A percentile compares a stretch with the other conserved stretches of the same genome.
Evolutionary conservation across 1,284 basidiomycete species (phyloP).

Genomic region (Sparassis latifolia): DNA sequence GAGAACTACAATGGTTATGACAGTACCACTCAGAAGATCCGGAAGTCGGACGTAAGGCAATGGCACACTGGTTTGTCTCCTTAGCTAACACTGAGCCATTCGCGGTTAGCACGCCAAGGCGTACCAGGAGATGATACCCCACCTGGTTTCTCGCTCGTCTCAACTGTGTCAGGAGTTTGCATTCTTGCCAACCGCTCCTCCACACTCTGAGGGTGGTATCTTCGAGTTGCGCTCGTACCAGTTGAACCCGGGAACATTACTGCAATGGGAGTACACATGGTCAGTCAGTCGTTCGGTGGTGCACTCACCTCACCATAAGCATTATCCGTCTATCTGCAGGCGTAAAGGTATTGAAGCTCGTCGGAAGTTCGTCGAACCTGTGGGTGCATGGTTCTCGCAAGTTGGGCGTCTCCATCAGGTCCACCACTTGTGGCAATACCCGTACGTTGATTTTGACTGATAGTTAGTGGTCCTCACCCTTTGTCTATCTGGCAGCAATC

Average conservation of each 20-base stretch:
- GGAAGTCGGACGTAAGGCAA: conserved; percentile 48
- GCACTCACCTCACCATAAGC: neutral
- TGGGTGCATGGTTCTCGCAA: conserved; percentile 94
- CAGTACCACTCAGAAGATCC: conserved; percentile 55
- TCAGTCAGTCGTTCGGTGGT: conserved; percentile 26
- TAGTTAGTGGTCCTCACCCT: conserved; percentile 6
- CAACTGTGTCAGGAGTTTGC: conserved; percentile 92
- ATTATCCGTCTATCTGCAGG: conserved; percentile 35
- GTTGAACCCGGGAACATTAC: conserved; percentile 74
- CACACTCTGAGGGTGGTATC: conserved; percentile 78
- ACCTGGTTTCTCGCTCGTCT: conserved; percentile 60
- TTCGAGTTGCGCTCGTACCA: conserved; percentile 90
- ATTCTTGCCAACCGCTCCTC: conserved; percentile 86
- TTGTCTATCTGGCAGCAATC: conserved; percentile 39
- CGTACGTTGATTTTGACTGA: conserved; percentile 42
- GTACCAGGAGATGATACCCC: conserved; percentile 67
- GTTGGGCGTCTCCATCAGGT: conserved; percentile 86
- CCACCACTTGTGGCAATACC: conserved; percentile 93
- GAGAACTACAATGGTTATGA: conserved; percentile 86
- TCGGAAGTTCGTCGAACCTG: conserved; percentile 75
- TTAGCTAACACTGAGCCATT: neutral
- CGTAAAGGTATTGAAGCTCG: conserved; percentile 85
- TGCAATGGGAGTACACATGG: conserved; percentile 95
- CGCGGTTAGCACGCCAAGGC: conserved; percentile 48
- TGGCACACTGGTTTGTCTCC: neutral